These are phyloP conservation scores for Corchorus capsularis DNA, from an alignment of 345 rosid genomes.

Conservation along the genomic window DNA sequence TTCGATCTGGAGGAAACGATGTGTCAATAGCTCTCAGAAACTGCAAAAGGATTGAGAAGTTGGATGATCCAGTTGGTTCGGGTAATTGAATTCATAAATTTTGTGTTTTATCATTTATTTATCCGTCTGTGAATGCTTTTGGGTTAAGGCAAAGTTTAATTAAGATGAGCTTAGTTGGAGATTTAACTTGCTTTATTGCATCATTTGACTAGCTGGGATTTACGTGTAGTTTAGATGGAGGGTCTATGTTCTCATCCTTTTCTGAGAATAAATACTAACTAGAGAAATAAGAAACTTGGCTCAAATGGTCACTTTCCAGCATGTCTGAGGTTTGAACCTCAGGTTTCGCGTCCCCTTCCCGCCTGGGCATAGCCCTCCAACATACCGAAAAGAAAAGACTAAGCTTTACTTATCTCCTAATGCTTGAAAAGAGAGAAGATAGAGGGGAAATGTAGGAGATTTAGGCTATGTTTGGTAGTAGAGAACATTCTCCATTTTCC, in stretches of 20 bases:
- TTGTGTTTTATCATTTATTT: not conserved
- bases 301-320: no score
- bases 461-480: no score
- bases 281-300: not conserved
- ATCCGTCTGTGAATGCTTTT: not conserved
- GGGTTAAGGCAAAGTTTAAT: not conserved
- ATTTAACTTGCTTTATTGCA: not conserved
- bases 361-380: no score
- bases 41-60: constrained; percentile 95
- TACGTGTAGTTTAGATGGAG: not conserved
- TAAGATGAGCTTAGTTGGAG: not conserved
- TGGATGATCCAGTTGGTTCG: constrained; percentile 92
- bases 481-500: no score
- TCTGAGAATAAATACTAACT: not conserved
- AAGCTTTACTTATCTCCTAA: not conserved
- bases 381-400: no score
- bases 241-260: not conserved
- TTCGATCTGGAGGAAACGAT: constrained; percentile 69
- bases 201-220: not conserved
- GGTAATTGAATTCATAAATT: constrained; percentile 43
- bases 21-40: constrained; percentile 81
- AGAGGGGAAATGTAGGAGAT: not conserved
- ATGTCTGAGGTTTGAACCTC: no score
- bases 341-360: no score
- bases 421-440: not conserved